These are phyloP conservation scores for Salinomyces thailandicus DNA, from an alignment of 2,329 filamentous ascomycete species.

Conservation along the genomic window DNA sequence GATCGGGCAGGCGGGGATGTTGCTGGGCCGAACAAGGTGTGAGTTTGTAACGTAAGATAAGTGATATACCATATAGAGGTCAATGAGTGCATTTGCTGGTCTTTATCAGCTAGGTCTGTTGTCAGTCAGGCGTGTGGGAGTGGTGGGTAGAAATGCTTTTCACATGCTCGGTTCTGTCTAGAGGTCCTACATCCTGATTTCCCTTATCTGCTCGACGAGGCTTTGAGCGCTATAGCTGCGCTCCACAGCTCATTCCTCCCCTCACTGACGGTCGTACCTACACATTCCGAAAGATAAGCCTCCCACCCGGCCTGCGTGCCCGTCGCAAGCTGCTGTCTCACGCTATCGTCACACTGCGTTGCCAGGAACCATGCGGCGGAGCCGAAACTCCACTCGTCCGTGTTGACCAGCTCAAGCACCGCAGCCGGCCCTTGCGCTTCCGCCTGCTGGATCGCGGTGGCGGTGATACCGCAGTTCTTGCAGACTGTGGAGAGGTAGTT, in stretches of 20 bases:
- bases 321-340: slow-evolving; percentile 35
- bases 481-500: slow-evolving; percentile 31
- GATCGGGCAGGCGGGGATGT: neutral
- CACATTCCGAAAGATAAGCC: slow-evolving; percentile 44
- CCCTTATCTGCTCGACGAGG: no score
- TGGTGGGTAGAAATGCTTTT: no score
- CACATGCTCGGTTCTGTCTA: no score
- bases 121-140: no score
- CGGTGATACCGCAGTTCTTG: slow-evolving; percentile 16
- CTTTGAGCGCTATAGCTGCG: slow-evolving; percentile 30
- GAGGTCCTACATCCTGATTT: no score
- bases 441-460: slow-evolving; percentile 20
- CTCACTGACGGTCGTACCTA: slow-evolving; percentile 39
- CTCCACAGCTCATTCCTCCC: slow-evolving; percentile 42
- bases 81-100: no score
- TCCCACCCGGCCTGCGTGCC: slow-evolving; percentile 42
- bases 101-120: no score
- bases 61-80: no score
- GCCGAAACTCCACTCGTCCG: slow-evolving; percentile 44
- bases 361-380: slow-evolving; percentile 52
- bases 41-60: no score
- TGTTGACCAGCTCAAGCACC: slow-evolving; percentile 43
- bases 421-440: slow-evolving; percentile 30
- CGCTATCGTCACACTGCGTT: slow-evolving; percentile 41
- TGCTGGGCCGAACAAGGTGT: neutral